phyloP scores from a whole-genome alignment of 2,329 filamentous ascomycete species.

The Penicillium sp. region DNA sequence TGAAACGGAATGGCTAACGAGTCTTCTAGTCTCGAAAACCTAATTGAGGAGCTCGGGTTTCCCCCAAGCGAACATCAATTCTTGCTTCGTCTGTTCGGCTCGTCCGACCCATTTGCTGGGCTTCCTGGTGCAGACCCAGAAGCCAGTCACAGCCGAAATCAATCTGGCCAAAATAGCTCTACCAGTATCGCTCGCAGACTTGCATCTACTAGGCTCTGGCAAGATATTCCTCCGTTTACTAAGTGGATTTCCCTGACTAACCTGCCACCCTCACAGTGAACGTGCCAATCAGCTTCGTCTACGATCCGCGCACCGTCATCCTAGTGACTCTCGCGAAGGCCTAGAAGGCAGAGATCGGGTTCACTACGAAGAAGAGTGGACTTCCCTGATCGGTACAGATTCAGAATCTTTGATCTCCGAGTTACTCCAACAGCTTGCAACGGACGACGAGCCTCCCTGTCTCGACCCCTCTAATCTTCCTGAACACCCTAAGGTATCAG shows the following conservation, averaged over 20 bases:
- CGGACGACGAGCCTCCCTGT: not conserved
- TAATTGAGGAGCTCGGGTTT: conserved; percentile 3
- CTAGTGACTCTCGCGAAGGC: not conserved
- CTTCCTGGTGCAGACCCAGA: not conserved
- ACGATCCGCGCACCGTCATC: not conserved
- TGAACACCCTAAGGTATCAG: not conserved
- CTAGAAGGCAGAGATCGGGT: not conserved
- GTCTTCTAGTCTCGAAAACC: not conserved
- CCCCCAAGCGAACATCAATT: not conserved
- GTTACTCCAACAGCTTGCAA: not conserved
- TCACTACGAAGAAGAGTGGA: conserved; percentile 4
- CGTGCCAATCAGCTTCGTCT: not conserved
- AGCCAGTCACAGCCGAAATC: not conserved
- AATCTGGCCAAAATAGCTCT: not conserved
- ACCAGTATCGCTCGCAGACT: not conserved
- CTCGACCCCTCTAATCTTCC: not conserved
- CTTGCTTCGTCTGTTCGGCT: not conserved
- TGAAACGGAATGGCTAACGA: not conserved
- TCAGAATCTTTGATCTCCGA: not conserved
- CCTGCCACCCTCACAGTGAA: not conserved
- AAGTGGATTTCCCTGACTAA: not conserved
- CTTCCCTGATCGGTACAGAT: not conserved
- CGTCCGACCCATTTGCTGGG: conserved; percentile 1
- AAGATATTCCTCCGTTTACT: not conserved
- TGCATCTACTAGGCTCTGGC: not conserved